Conservation (phyloP, 202 grass and related monocot species). For the Elaeis oleifera region DNA sequence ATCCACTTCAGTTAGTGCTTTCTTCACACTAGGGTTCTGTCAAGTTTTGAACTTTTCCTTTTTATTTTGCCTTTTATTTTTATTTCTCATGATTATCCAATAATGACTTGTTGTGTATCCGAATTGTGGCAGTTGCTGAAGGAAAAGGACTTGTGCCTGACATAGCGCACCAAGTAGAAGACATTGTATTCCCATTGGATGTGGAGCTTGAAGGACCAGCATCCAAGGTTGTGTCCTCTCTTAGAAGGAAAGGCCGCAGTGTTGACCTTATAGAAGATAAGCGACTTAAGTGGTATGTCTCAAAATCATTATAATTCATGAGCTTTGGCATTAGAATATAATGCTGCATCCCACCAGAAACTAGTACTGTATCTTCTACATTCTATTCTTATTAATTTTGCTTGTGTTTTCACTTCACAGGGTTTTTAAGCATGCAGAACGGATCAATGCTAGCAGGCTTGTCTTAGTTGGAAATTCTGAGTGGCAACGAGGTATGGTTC, state of each 20-base stretch:
- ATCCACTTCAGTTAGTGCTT: too few relatives aligned
- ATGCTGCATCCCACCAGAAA: constrained; percentile 4
- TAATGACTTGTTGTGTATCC: constrained; percentile 10
- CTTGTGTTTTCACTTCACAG: constrained; percentile 25
- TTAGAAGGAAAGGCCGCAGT: constrained; percentile 58
- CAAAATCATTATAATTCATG: constrained; percentile 11
- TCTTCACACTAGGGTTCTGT: too few relatives aligned
- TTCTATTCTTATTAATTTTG: neutral
- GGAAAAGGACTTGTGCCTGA: constrained; percentile 64
- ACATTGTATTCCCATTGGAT: constrained; percentile 70
- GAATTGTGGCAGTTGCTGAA: constrained; percentile 54
- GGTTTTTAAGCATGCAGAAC: constrained; percentile 91
- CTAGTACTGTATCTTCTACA: neutral
- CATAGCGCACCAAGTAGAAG: constrained; percentile 58
- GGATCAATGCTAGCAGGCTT: constrained; percentile 75
- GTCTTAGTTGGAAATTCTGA: constrained; percentile 87
- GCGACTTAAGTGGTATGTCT: constrained; percentile 69
- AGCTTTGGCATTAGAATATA: neutral
- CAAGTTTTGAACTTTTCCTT: too few relatives aligned
- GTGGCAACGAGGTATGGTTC: constrained; percentile 72
- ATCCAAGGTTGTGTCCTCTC: constrained; percentile 57
- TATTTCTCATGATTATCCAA: neutral
- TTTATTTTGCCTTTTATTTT: neutral
- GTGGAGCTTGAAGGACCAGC: constrained; percentile 59
- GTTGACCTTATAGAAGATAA: constrained; percentile 83